Percentiles rank a stretch among this genome's conserved stretches.
Conservation (phyloP, 305 asterid genomes). For the Fraxinus latifolia region DNA sequence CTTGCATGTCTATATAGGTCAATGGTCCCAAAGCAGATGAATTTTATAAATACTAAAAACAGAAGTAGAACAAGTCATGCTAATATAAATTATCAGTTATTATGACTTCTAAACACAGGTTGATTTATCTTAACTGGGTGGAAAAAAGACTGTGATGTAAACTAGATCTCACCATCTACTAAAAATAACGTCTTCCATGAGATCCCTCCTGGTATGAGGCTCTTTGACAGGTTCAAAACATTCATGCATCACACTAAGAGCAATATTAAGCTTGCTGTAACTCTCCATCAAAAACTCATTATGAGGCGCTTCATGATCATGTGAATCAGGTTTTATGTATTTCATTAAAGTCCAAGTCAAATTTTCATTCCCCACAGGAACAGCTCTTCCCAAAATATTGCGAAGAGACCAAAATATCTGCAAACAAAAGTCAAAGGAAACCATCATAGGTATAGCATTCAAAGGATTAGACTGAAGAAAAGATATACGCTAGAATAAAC, state of each 20-base stretch:
- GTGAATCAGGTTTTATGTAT: constrained; percentile 36
- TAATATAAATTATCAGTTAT: neutral
- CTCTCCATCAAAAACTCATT: constrained; percentile 40
- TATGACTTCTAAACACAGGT: neutral
- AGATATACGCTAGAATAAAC: neutral
- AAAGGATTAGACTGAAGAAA: neutral
- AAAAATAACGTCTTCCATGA: constrained; percentile 71
- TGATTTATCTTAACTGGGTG: neutral
- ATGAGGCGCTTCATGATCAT: constrained; percentile 28
- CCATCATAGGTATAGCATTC: neutral
- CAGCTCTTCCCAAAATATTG: constrained; percentile 49
- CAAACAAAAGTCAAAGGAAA: constrained; percentile 15
- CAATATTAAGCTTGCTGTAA: constrained; percentile 66
- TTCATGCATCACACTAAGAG: constrained; percentile 81
- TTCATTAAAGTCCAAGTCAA: constrained; percentile 76
- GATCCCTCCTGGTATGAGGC: constrained; percentile 58
- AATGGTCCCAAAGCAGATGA: neutral
- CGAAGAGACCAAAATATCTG: constrained; percentile 69
- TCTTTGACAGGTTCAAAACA: constrained; percentile 76
- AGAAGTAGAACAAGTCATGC: neutral
- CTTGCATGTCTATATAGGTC: neutral
- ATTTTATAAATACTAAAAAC: neutral
- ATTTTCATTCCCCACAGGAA: constrained; percentile 51
- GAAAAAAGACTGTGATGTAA: constrained; percentile 2
- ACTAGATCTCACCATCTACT: constrained; percentile 55